Percentiles rank a stretch among this genome's conserved stretches.
These are phyloP conservation scores for Russula emetica DNA, from an alignment of 768 basidiomycete species.

Conservation along the genomic window DNA sequence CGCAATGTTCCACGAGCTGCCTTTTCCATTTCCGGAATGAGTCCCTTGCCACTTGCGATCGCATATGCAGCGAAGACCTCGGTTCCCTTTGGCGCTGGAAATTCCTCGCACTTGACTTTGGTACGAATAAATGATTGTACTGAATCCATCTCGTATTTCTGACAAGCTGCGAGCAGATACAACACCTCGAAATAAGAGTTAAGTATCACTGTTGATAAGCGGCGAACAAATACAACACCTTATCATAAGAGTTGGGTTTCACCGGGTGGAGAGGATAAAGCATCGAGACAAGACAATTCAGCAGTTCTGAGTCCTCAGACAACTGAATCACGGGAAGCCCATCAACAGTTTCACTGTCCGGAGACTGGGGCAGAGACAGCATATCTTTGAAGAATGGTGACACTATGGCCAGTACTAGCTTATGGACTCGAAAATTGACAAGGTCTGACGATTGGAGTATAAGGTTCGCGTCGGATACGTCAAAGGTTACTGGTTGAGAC, in stretches of 20 bases:
- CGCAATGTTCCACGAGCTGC: neutral
- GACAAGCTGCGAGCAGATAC: neutral
- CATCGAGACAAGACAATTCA: constrained; percentile 13
- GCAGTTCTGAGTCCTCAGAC: constrained; percentile 8
- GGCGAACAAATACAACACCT: no score
- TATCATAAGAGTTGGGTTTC: neutral
- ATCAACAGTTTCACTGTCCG: neutral
- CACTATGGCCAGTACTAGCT: neutral
- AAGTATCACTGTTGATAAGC: no score
- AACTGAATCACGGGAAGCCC: constrained; percentile 4
- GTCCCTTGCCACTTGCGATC: neutral
- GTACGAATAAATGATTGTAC: neutral
- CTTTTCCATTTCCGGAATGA: neutral
- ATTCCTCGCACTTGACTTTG: neutral
- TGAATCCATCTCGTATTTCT: neutral
- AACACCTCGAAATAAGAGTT: neutral
- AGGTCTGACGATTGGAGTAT: constrained; percentile 10
- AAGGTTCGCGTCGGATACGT: neutral
- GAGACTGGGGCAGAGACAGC: constrained; percentile 19
- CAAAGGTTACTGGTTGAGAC: neutral
- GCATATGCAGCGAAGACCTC: neutral
- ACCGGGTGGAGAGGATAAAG: constrained; percentile 4
- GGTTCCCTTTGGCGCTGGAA: neutral
- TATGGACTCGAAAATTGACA: constrained; percentile 17
- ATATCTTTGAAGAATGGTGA: constrained; percentile 20